Evolutionary conservation across 2,329 filamentous ascomycete genomes (phyloP).

Genomic region (Colletotrichum magnum): DNA sequence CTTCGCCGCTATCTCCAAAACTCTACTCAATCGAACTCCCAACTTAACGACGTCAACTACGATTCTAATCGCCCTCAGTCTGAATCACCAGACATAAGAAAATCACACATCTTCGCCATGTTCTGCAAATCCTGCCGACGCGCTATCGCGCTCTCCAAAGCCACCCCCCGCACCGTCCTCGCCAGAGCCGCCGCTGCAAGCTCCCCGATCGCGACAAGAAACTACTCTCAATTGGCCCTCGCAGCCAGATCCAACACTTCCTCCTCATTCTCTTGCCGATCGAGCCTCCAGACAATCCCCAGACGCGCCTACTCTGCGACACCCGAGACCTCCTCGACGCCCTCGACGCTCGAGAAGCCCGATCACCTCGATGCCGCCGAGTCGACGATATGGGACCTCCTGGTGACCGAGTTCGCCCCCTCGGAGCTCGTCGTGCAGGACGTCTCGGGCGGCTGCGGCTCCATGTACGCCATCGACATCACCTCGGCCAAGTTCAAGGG

Average conservation of each 20-base stretch:
- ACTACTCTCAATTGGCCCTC: background rate
- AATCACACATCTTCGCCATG: slow-evolving; percentile 17
- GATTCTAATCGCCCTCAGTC: too few relatives aligned
- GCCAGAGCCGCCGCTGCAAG: slow-evolving; percentile 43
- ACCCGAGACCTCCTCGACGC: background rate
- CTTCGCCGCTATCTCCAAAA: background rate
- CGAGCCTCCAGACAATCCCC: background rate
- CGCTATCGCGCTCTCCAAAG: slow-evolving; percentile 35
- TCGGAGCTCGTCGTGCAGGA: slow-evolving; percentile 77
- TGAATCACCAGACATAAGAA: too few relatives aligned
- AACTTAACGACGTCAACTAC: too few relatives aligned
- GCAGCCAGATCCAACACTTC: background rate
- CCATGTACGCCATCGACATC: slow-evolving; percentile 89
- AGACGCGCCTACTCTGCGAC: slow-evolving; percentile 31
- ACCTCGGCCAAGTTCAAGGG: slow-evolving; percentile 80
- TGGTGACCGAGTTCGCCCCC: slow-evolving; percentile 64
- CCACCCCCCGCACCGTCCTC: slow-evolving; percentile 2
- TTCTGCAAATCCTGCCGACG: slow-evolving; percentile 41
- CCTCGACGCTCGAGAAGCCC: slow-evolving; percentile 56
- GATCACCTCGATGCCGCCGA: slow-evolving; percentile 70
- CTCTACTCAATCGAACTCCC: background rate
- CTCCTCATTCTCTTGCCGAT: background rate
- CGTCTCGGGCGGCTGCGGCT: slow-evolving; percentile 86
- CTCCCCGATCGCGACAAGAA: slow-evolving; percentile 61
- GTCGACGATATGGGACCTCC: slow-evolving; percentile 69